These are phyloP conservation scores for Multifurca ochricompacta DNA, from an alignment of 768 basidiomycete genomes.

Conservation along the genomic window DNA sequence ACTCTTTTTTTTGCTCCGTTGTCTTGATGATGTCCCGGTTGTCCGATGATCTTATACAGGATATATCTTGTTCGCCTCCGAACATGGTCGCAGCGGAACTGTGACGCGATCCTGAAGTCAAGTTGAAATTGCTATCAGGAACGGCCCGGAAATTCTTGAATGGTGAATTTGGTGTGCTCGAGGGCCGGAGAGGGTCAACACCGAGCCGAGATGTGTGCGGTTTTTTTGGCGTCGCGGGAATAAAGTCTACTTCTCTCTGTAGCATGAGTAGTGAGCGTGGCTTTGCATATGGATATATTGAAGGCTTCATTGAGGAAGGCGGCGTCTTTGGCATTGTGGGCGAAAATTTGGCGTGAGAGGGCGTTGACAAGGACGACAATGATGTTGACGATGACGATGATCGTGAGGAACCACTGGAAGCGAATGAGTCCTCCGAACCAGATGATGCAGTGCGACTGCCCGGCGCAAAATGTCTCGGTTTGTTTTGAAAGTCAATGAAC, in stretches of 20 bases:
- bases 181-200: constrained; percentile 22
- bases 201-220: constrained; percentile 29
- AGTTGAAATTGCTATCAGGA: not conserved
- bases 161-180: constrained; percentile 14
- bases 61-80: constrained; percentile 16
- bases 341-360: constrained; percentile 20
- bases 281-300: constrained; percentile 25
- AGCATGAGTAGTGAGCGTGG: constrained; percentile 57
- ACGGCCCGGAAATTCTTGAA: constrained; percentile 10
- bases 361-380: constrained; percentile 30
- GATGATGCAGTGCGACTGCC: constrained; percentile 18
- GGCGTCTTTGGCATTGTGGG: constrained; percentile 6
- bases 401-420: constrained; percentile 12
- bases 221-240: constrained; percentile 67
- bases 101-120: not conserved
- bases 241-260: constrained; percentile 62
- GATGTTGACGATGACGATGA: constrained; percentile 24
- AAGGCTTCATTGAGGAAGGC: constrained; percentile 14
- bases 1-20: constrained; percentile 77
- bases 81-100: constrained; percentile 15
- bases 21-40: constrained; percentile 32
- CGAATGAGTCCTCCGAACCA: constrained; percentile 21
- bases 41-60: constrained; percentile 17
- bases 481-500: constrained; percentile 22
- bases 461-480: constrained; percentile 14